Conservation (phyloP, 768 basidiomycete species). For the Tylopilus plumbeoviolaceoides region DNA sequence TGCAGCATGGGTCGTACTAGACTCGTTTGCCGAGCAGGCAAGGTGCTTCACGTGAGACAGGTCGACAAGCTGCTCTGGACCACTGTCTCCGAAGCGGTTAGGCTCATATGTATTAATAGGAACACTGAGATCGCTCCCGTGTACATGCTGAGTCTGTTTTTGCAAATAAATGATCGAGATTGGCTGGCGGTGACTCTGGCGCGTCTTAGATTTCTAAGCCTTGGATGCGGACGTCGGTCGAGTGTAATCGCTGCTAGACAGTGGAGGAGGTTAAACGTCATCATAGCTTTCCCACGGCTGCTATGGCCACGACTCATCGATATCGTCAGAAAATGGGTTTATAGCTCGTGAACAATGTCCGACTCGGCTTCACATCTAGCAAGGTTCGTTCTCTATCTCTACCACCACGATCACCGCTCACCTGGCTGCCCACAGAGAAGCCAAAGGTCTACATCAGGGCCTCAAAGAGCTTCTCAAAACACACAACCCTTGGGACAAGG, state of each 20-base stretch:
- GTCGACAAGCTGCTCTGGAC: background rate
- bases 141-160: background rate
- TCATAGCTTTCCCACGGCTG: conserved; percentile 23
- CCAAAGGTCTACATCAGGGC: conserved; percentile 67
- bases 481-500: conserved; percentile 77
- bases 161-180: too few relatives aligned
- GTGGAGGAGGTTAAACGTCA: background rate
- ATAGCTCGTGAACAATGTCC: conserved; percentile 32
- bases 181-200: too few relatives aligned
- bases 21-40: background rate
- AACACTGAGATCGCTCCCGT: background rate
- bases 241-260: too few relatives aligned
- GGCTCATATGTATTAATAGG: conserved; percentile 6
- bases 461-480: conserved; percentile 73
- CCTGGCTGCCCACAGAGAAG: conserved; percentile 51
- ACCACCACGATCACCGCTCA: conserved; percentile 8
- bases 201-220: too few relatives aligned
- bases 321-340: conserved; percentile 24
- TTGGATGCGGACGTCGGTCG: too few relatives aligned
- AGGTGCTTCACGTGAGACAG: background rate
- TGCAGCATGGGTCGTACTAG: background rate
- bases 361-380: conserved; percentile 38
- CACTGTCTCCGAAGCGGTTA: background rate
- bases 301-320: conserved; percentile 7
- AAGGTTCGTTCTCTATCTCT: conserved; percentile 22